phyloP scores from a whole-genome alignment of 805 yeast genomes.

The Jamesozyma spencerorum region DNA sequence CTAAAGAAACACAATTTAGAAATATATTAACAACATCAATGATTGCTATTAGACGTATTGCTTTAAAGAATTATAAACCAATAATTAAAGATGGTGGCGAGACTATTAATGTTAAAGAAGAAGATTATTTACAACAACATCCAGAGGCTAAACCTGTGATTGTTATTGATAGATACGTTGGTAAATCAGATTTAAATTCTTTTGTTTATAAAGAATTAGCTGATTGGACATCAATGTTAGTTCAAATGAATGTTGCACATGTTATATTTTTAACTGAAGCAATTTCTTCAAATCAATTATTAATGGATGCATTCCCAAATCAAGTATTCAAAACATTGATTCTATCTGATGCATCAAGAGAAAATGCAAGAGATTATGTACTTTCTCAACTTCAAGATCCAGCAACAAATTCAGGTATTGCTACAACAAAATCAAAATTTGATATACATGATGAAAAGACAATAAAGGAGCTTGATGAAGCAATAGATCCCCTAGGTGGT shows the following conservation, averaged over 20 bases:
- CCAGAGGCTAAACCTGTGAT: constrained; percentile 81
- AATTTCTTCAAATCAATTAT: constrained; percentile 59
- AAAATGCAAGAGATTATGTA: constrained; percentile 64
- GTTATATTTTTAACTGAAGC: constrained; percentile 84
- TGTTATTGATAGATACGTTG: constrained; percentile 65
- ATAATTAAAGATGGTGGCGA: constrained; percentile 26
- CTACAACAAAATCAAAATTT: neutral
- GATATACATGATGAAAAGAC: no score
- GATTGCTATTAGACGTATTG: constrained; percentile 63
- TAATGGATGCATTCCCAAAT: constrained; percentile 70
- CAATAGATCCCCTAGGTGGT: constrained; percentile 79
- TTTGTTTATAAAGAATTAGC: constrained; percentile 67
- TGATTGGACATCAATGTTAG: constrained; percentile 79
- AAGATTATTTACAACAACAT: constrained; percentile 72
- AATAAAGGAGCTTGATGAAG: constrained; percentile 37
- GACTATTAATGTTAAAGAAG: constrained; percentile 46
- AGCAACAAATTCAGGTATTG: neutral
- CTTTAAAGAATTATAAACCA: constrained; percentile 38
- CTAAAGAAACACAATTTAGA: constrained; percentile 72
- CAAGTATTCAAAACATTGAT: constrained; percentile 71
- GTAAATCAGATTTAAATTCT: constrained; percentile 49
- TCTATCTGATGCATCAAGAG: constrained; percentile 71
- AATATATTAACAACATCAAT: constrained; percentile 66
- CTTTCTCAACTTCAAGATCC: constrained; percentile 39
- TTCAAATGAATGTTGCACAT: constrained; percentile 75